Evolutionary conservation across 306 rosid genomes (phyloP), one percentile per base, ranked within the genome.

Genomic region (Prunus dulcis): DNA sequence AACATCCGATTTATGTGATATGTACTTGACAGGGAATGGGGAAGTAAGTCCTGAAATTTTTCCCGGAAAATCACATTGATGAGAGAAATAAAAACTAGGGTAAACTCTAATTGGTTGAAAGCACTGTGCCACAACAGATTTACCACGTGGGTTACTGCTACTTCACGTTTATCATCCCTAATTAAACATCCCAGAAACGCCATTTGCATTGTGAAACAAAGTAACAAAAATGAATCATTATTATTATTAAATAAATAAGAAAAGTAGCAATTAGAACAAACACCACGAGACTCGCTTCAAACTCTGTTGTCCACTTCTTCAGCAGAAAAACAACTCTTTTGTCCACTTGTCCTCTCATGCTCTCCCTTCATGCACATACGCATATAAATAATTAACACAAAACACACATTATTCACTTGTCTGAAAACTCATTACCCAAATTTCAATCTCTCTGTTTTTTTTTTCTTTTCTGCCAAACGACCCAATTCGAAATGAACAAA

Each of bases 271-370:
- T 63, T 13, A 28, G 41, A 34, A 50, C 30, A 34, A 20, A 3
- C 12, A 17, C 65, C 76, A 38, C 65, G 27, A 56, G 67, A 72
- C 55, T 72, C 76, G 67, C 53, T 72, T 57, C 67, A 72, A 57
- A 38, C 76, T 23, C 41, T 38, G 76, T 72, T 72, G 76, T 58
- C 67, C 76, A 57, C 55, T 72, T 72, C 76, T 72, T 72, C 49
- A 41, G 76, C 76, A 14, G 1, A 72, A 63, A 63, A 17, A 19
- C 69, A 71, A 0, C 46, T 41, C 28, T 45, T 22, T 32, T 57
- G 67, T 41, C 67, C 76, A 41, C 67, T 72, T 72, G 76, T 72
- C 41, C 15, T 51, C 27, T 47, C 15, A 38, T 6, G 43, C 5
- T 30, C 9, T 3, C 18, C 74, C 46, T 62, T 72, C 76, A 49